Base-by-base conservation (phyloP, 2,329 filamentous ascomycete species). In the Apiospora hydei region DNA sequence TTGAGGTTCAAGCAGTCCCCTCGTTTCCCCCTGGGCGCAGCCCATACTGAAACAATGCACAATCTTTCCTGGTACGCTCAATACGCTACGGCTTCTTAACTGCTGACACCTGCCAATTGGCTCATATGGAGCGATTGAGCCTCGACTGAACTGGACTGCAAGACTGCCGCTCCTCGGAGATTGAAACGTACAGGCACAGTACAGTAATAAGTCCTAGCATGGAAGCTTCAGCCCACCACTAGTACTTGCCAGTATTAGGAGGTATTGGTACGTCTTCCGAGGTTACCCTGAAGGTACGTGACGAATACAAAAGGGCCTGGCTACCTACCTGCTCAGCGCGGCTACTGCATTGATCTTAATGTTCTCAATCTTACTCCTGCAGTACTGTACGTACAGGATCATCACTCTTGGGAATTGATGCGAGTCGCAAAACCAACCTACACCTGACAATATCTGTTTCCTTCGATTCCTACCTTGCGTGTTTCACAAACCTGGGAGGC, bases 31-130 rank as follows among this genome's bases (percentile, higher is more conserved):
- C 53, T 34, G 30, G 30, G 14, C 30, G 53, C 53, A 34, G 53
- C 30, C 53, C 30, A 38, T 61, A 61, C 34, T 64, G 57, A 64
- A 64, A 64, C 57, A 41, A 64, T 64, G 57, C 57, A 41, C 34
- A 41, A 26, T 26, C 57, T 38, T 38, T 64, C 21, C 13, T 64
- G 30, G 57, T 38, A 61, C 14, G 46, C 46, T 46, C 18, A 1
- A 4, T 18, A 4, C 21, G 34, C 34, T 64, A 41, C 57, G 57
- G n/a, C 34, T 41, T 38, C 34, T n/a, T 64, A 64, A 64, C 57
- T 64, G 57, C 57, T 41, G 57, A 64, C 57, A 64, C 57, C 57
- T 64, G 57, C 30, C 57, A 64, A 64, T 64, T 64, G 57, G 34
- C 57, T 64, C 30, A 38, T 64, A 64, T 64, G 57, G 57, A 64